phyloP scores from a whole-genome alignment of 306 rosid species.

The Begonia masoniana region DNA sequence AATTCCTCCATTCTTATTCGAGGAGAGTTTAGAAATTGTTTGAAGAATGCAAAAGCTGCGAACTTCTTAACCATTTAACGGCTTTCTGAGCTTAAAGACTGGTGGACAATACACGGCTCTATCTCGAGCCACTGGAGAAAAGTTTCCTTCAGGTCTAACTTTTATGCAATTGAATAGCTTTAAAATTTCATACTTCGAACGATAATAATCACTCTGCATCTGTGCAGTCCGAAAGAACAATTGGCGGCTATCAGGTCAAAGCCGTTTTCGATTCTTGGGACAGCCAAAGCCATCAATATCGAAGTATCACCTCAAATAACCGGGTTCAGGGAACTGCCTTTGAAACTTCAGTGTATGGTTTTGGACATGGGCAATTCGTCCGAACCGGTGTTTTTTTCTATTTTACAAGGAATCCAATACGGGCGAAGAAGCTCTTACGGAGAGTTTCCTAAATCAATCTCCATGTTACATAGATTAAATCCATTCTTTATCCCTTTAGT shows the following conservation, averaged over 20 bases:
- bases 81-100: slow-evolving; percentile 73
- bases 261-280: slow-evolving; percentile 99
- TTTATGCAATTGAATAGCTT: too few species aligned
- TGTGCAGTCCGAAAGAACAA: slow-evolving; percentile 79
- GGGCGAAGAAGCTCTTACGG: slow-evolving; percentile 91
- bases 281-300: slow-evolving; percentile 81
- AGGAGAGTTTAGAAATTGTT: slow-evolving; percentile 59
- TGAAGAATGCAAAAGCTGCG: slow-evolving; percentile 46
- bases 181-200: too few species aligned
- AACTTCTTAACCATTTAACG: slow-evolving; percentile 51
- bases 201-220: too few species aligned
- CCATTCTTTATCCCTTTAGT: slow-evolving; percentile 13
- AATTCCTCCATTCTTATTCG: slow-evolving; percentile 84
- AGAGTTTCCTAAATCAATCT: slow-evolving; percentile 87
- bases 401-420: slow-evolving; percentile 97
- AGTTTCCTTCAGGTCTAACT: slow-evolving; percentile 75
- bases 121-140: slow-evolving; percentile 49
- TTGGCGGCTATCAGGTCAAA: slow-evolving; percentile 57
- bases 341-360: slow-evolving; percentile 91
- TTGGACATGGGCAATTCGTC: slow-evolving; percentile 94
- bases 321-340: slow-evolving; percentile 91
- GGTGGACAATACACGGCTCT: slow-evolving; percentile 72
- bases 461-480: slow-evolving; percentile 45
- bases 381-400: slow-evolving; percentile 87
- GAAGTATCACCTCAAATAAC: slow-evolving; percentile 81